Evolutionary conservation across 257 asterid species (phyloP), one percentile per base, ranked within the genome.

Genomic region (Solanum dulcamara): DNA sequence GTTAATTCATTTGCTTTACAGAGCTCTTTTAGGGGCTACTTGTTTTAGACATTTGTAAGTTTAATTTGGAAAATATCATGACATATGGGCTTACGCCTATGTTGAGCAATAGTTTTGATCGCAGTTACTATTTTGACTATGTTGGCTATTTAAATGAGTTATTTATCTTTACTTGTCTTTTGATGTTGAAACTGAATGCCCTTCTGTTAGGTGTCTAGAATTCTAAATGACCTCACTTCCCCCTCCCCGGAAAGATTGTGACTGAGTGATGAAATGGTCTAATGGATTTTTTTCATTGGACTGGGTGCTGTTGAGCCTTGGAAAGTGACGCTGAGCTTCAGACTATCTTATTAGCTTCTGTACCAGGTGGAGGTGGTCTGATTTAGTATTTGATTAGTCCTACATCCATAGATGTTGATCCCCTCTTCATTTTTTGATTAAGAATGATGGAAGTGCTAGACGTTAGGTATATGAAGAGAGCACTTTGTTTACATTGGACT

Each of bases 51-150:
- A 28, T 79, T 28, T 50, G 66, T 91, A 74, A 72, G 64, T 30
- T 79, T 48, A 17, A 48, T 48, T 79, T 79, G 18, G 64, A 30
- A 48, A 50, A 30, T 28, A 48, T 17, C 10, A 4, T 20, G 17
- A 48, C 11, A 75, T 97, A 40, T 44, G 60, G 3, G 38, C 28
- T 9, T 2, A 7, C 26, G 30, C 62, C 64, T 46, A 48, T 9
- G 26, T 77, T 77, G 83, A 79, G 46, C 44, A 48, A 48, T 50
- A 20, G 64, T 48, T 79, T 48, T 79, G 66, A 79, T 4, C 90
- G 94, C 91, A 79, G 40, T 77, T 77, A 30, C 30, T 48, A 0
- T 74, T 30, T 48, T 50, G 46, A 30, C 83, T 17, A 48, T 22
- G 57, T 40, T 44, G 7, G 64, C 83, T 79, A 30, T 79, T 79